Evolutionary conservation across 2,329 filamentous ascomycete species (phyloP).

Genomic region (Phyllosticta citrichinensis): DNA sequence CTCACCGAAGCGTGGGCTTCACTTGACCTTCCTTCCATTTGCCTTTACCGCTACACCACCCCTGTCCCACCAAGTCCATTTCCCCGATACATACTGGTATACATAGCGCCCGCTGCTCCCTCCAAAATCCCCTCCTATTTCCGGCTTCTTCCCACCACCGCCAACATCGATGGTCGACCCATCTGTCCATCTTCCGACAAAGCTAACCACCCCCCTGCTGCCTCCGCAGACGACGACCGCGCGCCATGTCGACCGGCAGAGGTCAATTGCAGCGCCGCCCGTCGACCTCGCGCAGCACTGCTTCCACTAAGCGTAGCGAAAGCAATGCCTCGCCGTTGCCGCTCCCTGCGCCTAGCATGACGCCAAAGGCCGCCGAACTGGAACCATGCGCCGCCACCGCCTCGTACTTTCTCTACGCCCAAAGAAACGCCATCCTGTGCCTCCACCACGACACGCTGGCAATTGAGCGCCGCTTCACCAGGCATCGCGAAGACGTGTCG

Average conservation of each 20-base stretch:
- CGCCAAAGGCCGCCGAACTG: constrained; percentile 46
- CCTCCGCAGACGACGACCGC: constrained; percentile 21
- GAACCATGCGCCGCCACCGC: constrained; percentile 86
- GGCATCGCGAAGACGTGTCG: constrained; percentile 72
- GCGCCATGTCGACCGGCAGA: constrained; percentile 34
- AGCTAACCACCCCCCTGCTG: constrained; percentile 12
- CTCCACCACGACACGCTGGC: constrained; percentile 87
- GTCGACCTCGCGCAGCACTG: constrained; percentile 31
- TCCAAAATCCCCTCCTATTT: constrained; percentile 12
- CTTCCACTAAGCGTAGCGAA: constrained; percentile 20
- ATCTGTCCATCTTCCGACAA: constrained; percentile 14
- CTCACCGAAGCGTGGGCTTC: constrained; percentile 28
- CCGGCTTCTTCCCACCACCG: constrained; percentile 7
- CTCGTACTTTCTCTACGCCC: constrained; percentile 79
- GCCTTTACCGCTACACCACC: constrained; percentile 11
- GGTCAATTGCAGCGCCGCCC: constrained; percentile 27
- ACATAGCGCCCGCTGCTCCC: constrained; percentile 17
- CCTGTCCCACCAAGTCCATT: constrained; percentile 12
- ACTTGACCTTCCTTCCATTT: constrained; percentile 14
- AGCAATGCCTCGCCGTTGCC: constrained; percentile 4
- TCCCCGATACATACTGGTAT: constrained; percentile 17
- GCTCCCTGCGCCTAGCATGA: constrained; percentile 35
- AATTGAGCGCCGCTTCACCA: constrained; percentile 75
- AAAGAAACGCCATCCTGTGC: constrained; percentile 73
- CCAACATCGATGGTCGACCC: constrained; percentile 5